These are phyloP conservation scores for Fusarium mundagurra DNA, from an alignment of 2,329 filamentous ascomycete species.

Conservation along the genomic window DNA sequence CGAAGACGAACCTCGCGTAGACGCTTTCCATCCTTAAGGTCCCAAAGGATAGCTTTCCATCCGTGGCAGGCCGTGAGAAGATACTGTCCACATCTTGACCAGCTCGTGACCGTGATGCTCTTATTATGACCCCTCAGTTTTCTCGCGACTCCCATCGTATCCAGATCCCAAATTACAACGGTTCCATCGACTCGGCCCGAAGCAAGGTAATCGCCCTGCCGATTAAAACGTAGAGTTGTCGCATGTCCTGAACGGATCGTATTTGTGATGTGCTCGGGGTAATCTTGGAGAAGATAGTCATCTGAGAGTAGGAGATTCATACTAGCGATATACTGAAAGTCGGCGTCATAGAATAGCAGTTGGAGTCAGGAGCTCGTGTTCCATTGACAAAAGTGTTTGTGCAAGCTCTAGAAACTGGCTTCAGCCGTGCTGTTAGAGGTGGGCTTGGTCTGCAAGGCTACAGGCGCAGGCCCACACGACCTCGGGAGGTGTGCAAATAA, in stretches of 20 bases:
- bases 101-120: constrained; percentile 93
- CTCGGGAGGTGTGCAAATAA: constrained; percentile 29
- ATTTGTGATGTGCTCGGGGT: constrained; percentile 88
- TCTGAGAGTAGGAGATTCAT: constrained; percentile 72
- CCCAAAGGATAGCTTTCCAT: constrained; percentile 97
- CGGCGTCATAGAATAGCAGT: neutral
- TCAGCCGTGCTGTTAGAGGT: constrained; percentile 38
- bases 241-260: constrained; percentile 80
- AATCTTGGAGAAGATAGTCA: constrained; percentile 77
- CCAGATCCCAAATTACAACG: constrained; percentile 95
- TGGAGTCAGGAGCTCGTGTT: constrained; percentile 23
- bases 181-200: constrained; percentile 94
- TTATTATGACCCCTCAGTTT: constrained; percentile 94
- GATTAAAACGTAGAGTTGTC: constrained; percentile 84
- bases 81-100: constrained; percentile 92
- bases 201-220: constrained; percentile 92
- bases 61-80: constrained; percentile 93
- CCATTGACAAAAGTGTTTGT: constrained; percentile 34
- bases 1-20: constrained; percentile 90
- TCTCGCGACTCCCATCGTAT: constrained; percentile 95
- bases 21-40: constrained; percentile 75
- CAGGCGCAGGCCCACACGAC: constrained; percentile 7
- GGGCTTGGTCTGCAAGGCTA: constrained; percentile 49
- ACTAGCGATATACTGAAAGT: constrained; percentile 1
- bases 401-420: constrained; percentile 32